Evolutionary conservation across 2,329 filamentous ascomycete species (phyloP), one percentile per base, ranked within the genome.

Genomic region (Colletotrichum chlorophyti): DNA sequence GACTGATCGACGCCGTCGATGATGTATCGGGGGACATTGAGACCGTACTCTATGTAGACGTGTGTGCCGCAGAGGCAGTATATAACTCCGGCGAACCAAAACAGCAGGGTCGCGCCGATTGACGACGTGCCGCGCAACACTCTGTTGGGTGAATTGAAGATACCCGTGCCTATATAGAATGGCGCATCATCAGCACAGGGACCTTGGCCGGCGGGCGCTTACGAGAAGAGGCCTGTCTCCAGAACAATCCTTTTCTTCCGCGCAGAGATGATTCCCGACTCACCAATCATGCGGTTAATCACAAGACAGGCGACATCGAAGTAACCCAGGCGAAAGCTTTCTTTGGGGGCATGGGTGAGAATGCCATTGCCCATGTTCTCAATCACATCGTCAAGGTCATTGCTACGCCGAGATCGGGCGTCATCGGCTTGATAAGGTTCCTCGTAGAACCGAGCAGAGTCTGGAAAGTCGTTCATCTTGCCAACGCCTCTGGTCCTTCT

Each of bases 21-120:
- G 19, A 70, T 66, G 48, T 75, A 76, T 17, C 77, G 71, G 10
- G 79, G 79, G 24, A 80, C 71, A 26, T 76, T 78, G 15, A 81
- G 70, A 2, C 79, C 78, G 43, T 79, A 78, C 58, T 81, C 79
- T 11, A 81, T 69, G 52, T 74, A 75, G 8, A 75, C 73, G 24
- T 75, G 72, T 10, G 68, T 64, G 2, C 75, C 69, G 10, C 70
- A 62, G 46, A 74, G 62, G 53, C 74, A 70, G 53, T 78, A 76
- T 15, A 78, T 58, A 29, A 70, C 69, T 8, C 74, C 75, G 4
- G 69, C 68, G 12, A 74, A 57, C 76, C 76, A 79, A 23, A 79
- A 66, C 9, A 79, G 68, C 9, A 79, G 65, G 5, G 74, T 65
- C 11, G 69, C 65, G 3, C 70, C 72, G 0, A 70, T 67, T 29